Conservation (phyloP, 306 rosid species). For the Casuarina glauca region DNA sequence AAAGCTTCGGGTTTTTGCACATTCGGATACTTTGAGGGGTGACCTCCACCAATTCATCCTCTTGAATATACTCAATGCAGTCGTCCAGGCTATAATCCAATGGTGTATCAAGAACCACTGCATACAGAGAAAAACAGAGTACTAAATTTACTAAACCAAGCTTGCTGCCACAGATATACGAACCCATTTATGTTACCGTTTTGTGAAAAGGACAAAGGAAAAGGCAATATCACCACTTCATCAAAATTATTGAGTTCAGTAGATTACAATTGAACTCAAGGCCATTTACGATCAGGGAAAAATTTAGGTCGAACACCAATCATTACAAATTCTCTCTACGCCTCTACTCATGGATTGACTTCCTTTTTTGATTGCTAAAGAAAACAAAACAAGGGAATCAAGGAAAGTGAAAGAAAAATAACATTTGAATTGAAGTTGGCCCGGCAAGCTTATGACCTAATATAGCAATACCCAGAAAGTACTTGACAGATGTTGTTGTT, state of each 20-base stretch:
- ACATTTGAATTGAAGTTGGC: no score
- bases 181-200: neutral
- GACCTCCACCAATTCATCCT: conserved; percentile 92
- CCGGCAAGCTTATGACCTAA: no score
- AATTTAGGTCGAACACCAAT: neutral
- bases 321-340: neutral
- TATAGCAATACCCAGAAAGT: neutral
- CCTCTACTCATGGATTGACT: neutral
- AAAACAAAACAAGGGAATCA: no score
- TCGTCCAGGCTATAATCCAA: conserved; percentile 89
- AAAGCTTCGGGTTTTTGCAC: conserved; percentile 83
- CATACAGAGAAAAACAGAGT: conserved; percentile 19
- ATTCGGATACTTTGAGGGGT: conserved; percentile 80
- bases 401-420: no score
- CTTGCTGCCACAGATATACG: conserved; percentile 2
- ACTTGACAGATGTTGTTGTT: neutral
- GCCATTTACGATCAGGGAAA: neutral
- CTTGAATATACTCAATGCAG: conserved; percentile 98
- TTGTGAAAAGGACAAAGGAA: neutral
- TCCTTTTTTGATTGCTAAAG: no score
- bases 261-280: neutral
- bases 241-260: neutral
- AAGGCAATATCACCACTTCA: neutral
- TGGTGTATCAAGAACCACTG: conserved; percentile 95
- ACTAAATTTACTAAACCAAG: conserved; percentile 9